Conservation (phyloP, 495 filamentous ascomycete genomes). For the Saxispiralis lemnorum region DNA sequence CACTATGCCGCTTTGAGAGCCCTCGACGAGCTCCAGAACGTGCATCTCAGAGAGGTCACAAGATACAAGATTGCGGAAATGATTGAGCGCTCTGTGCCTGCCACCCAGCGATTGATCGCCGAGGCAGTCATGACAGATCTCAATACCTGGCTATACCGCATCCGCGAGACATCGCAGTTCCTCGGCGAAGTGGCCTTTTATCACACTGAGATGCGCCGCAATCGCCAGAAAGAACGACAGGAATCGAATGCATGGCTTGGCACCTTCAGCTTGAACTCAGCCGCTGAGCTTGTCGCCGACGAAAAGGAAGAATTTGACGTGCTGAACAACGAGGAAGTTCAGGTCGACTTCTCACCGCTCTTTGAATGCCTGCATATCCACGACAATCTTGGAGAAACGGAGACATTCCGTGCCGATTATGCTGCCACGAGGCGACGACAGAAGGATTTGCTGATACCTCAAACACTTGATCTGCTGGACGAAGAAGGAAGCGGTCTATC, state of each 20-base stretch:
- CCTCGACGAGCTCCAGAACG: conserved; percentile 87
- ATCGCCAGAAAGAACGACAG: conserved; percentile 62
- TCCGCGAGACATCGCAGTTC: conserved; percentile 87
- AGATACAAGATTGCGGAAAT: conserved; percentile 91
- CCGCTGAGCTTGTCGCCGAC: conserved; percentile 86
- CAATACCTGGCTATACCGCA: conserved; percentile 93
- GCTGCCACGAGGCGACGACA: conserved; percentile 73
- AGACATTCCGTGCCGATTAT: conserved; percentile 80
- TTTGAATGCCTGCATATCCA: conserved; percentile 96
- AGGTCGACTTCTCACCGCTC: conserved; percentile 84
- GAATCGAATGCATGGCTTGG: conserved; percentile 51
- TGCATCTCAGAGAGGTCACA: conserved; percentile 79
- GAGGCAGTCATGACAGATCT: conserved; percentile 94
- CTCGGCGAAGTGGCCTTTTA: conserved; percentile 94
- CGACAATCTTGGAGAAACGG: conserved; percentile 78
- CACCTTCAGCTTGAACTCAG: conserved; percentile 83
- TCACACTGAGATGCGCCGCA: conserved; percentile 74
- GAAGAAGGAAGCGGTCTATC: conserved; percentile 62
- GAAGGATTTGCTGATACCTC: conserved; percentile 73
- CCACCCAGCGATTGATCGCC: conserved; percentile 80
- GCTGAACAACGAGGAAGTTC: conserved; percentile 79
- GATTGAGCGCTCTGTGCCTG: conserved; percentile 86
- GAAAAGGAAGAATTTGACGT: conserved; percentile 91
- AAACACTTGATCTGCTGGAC: conserved; percentile 48
- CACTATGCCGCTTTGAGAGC: conserved; percentile 90